phyloP scores from a whole-genome alignment of 495 filamentous ascomycete genomes.

The Hyphodiscus hymeniophilus region DNA sequence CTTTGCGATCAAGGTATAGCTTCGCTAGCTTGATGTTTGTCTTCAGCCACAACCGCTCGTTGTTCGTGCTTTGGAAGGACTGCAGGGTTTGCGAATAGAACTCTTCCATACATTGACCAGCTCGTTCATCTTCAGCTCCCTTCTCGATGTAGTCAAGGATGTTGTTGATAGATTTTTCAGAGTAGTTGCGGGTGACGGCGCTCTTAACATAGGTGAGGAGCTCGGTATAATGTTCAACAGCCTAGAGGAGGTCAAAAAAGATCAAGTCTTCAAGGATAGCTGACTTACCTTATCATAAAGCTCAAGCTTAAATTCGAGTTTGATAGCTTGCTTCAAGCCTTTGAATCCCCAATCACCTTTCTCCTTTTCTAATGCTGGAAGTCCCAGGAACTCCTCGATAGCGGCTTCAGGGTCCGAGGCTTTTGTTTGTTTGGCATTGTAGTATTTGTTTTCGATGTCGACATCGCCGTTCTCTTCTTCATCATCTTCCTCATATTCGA shows the following conservation, averaged over 20 bases:
- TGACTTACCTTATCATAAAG: constrained; percentile 68
- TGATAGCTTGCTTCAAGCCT: constrained; percentile 94
- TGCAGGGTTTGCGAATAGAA: constrained; percentile 91
- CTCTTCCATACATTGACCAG: constrained; percentile 82
- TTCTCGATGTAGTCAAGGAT: constrained; percentile 99
- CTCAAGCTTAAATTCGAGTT: constrained; percentile 84
- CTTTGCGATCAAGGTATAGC: constrained; percentile 81
- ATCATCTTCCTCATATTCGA: constrained; percentile 89
- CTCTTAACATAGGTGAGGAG: constrained; percentile 96
- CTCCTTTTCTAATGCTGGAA: constrained; percentile 66
- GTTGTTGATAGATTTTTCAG: constrained; percentile 98
- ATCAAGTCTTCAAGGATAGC: not conserved
- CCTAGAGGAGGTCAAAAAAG: constrained; percentile 43
- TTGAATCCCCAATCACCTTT: constrained; percentile 99
- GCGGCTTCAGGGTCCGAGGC: constrained; percentile 77
- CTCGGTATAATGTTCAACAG: constrained; percentile 89
- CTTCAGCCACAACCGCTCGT: constrained; percentile 95
- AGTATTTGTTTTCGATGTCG: constrained; percentile 98
- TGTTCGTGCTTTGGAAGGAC: constrained; percentile 96
- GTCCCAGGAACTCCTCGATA: constrained; percentile 81
- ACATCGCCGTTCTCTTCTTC: constrained; percentile 83
- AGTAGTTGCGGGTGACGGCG: constrained; percentile 95
- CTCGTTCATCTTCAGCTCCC: constrained; percentile 57
- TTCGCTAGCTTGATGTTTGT: constrained; percentile 95
- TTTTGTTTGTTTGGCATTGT: constrained; percentile 98